phyloP scores from a whole-genome alignment of 225 moss, liverwort and hornwort species.

The Marchantia polymorpha region DNA sequence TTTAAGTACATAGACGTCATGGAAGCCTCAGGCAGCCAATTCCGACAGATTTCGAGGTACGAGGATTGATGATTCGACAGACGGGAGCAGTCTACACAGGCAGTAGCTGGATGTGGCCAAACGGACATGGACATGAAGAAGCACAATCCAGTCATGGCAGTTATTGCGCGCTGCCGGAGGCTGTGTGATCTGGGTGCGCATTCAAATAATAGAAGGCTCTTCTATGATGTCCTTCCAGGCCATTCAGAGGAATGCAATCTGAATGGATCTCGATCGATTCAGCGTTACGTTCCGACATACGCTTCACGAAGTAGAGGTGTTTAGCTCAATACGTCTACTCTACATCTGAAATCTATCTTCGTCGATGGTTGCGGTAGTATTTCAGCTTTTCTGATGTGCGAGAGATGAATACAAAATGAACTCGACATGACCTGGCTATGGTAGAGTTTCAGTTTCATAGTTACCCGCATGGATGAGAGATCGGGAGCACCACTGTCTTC shows the following conservation, averaged over 20 bases:
- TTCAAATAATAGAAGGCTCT: not conserved
- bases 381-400: not conserved
- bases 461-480: slow-evolving; percentile 58
- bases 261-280: too few relatives aligned
- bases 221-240: not conserved
- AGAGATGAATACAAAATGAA: too few relatives aligned
- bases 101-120: not conserved
- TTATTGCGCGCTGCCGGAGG: not conserved
- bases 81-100: too few relatives aligned
- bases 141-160: not conserved
- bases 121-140: not conserved
- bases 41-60: too few relatives aligned
- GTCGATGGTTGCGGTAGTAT: too few relatives aligned
- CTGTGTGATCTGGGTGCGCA: not conserved
- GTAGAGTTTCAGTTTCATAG: not conserved
- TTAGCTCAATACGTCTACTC: too few relatives aligned
- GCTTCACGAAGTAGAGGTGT: too few relatives aligned
- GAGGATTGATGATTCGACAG: too few relatives aligned
- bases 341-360: not conserved
- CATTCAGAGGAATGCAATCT: too few relatives aligned
- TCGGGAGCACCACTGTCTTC: slow-evolving; percentile 60
- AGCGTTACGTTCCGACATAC: not conserved
- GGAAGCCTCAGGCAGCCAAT: too few relatives aligned
- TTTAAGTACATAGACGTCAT: too few relatives aligned
- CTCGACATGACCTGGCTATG: too few relatives aligned